Evolutionary conservation across 2,329 filamentous ascomycete genomes (phyloP).

Genomic region (Beauveria rudraprayagi): DNA sequence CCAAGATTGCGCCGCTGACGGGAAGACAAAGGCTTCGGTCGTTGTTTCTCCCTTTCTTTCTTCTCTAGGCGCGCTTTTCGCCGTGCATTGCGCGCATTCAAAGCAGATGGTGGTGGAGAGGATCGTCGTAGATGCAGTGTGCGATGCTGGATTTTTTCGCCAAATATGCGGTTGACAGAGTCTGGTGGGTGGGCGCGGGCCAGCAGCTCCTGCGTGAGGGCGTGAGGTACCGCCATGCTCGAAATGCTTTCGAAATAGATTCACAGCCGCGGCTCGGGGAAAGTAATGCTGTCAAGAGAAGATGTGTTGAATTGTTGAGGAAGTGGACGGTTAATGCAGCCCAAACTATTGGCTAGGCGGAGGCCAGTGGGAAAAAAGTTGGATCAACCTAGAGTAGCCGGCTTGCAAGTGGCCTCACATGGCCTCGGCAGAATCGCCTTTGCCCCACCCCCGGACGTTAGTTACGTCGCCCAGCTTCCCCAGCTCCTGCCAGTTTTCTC

Average conservation of each 20-base stretch:
- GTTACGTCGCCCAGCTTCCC: background rate
- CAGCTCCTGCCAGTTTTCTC: background rate
- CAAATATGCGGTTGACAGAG: constrained; percentile 62
- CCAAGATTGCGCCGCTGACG: constrained; percentile 65
- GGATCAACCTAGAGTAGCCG: background rate
- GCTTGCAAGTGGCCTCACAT: constrained; percentile 1
- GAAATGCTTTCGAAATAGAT: background rate
- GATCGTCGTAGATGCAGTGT: constrained; percentile 71
- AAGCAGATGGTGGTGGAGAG: constrained; percentile 51
- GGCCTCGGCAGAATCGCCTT: constrained; percentile 9
- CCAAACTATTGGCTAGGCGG: background rate
- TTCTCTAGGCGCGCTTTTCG: constrained; percentile 39
- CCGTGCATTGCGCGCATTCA: constrained; percentile 49
- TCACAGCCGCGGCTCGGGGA: background rate
- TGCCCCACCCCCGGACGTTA: constrained; percentile 9
- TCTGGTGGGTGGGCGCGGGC: constrained; percentile 70
- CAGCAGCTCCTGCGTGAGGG: constrained; percentile 57
- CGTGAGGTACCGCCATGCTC: constrained; percentile 19
- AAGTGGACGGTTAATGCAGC: background rate
- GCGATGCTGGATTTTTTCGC: constrained; percentile 75
- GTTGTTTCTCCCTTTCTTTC: constrained; percentile 41
- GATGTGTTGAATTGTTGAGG: constrained; percentile 7
- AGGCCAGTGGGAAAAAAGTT: background rate
- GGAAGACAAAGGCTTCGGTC: constrained; percentile 65
- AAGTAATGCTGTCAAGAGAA: background rate